Conservation (phyloP, 1,284 basidiomycete genomes). For the Singerocomus inundabilis region DNA sequence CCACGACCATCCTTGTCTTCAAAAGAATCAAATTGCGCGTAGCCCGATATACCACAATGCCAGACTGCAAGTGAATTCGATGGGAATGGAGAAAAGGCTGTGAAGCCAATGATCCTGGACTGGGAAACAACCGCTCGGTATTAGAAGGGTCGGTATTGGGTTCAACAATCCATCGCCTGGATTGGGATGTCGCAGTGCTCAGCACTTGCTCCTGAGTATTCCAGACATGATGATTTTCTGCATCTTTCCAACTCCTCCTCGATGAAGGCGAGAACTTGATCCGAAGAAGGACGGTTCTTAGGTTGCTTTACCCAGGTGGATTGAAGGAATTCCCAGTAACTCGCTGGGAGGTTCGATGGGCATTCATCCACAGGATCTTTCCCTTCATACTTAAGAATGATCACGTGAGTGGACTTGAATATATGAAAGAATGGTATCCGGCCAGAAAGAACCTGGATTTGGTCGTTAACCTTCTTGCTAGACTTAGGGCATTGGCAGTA, state of each 20-base stretch:
- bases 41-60: background rate
- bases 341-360: conserved; percentile 2
- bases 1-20: background rate
- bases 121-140: no score
- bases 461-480: background rate
- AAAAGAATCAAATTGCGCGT: background rate
- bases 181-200: no score
- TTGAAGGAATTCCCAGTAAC: conserved; percentile 14
- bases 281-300: conserved; percentile 6
- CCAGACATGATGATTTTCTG: background rate
- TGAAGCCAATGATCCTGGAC: no score
- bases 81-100: no score
- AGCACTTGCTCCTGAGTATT: background rate
- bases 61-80: no score
- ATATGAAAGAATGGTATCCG: conserved; percentile 12
- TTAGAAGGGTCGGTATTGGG: no score
- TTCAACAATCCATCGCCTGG: no score
- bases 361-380: conserved; percentile 16
- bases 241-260: conserved; percentile 5
- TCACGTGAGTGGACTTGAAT: conserved; percentile 11
- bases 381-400: conserved; percentile 14
- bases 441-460: conserved; percentile 12
- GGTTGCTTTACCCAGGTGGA: conserved; percentile 11
- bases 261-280: conserved; percentile 5
- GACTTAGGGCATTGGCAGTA: no score